Evolutionary conservation across 108 stramenopile genomes (phyloP).

Genomic region (Nitzschia inconspicua): DNA sequence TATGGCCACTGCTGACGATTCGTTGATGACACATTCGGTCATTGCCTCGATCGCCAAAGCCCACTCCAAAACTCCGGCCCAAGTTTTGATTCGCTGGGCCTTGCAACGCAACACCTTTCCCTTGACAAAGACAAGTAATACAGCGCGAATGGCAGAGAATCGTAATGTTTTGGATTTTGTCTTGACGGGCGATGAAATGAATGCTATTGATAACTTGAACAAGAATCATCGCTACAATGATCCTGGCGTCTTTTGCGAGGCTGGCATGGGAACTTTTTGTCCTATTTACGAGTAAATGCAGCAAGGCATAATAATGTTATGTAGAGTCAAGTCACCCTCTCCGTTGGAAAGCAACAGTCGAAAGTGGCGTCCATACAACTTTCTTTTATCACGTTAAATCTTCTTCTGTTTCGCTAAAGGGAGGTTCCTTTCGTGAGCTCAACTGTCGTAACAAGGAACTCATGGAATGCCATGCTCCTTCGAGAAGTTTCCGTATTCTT

Average conservation of each 20-base stretch:
- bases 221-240: slow-evolving; percentile 89
- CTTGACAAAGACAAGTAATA: slow-evolving; percentile 72
- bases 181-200: slow-evolving; percentile 73
- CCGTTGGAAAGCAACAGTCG: too few species aligned
- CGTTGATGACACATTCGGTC: slow-evolving; percentile 54
- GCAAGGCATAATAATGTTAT: too few species aligned
- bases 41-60: slow-evolving; percentile 56
- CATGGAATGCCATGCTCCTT: too few species aligned
- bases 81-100: slow-evolving; percentile 89
- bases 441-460: too few species aligned
- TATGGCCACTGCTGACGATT: slow-evolving; percentile 72
- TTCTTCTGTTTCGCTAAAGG: too few species aligned
- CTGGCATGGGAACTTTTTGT: slow-evolving; percentile 83
- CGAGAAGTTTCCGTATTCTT: too few species aligned
- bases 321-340: too few species aligned
- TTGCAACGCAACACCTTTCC: slow-evolving; percentile 79
- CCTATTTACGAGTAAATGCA: slow-evolving; percentile 90
- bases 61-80: slow-evolving; percentile 76
- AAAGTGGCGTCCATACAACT: too few species aligned
- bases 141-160: slow-evolving; percentile 77
- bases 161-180: slow-evolving; percentile 74
- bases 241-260: slow-evolving; percentile 85
- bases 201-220: slow-evolving; percentile 66
- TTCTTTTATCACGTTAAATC: too few species aligned
- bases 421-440: too few species aligned